phyloP scores from a whole-genome alignment of 495 filamentous ascomycete genomes.

The Darksidea phi region DNA sequence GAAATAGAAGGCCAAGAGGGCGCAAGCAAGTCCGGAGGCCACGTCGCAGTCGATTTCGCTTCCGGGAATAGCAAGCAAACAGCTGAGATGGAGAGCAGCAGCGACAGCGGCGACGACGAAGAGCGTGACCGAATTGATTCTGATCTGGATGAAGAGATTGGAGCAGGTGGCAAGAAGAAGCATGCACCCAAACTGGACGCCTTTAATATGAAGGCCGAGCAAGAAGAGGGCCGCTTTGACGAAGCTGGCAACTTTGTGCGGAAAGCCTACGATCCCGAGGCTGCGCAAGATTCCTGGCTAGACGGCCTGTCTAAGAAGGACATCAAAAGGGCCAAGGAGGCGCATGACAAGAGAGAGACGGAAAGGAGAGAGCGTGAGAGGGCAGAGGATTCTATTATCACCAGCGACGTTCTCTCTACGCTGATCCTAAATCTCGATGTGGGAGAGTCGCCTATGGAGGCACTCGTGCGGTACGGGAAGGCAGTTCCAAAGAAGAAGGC shows the following conservation, averaged over 20 bases:
- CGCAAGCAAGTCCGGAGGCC: conserved; percentile 68
- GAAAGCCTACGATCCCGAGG: conserved; percentile 85
- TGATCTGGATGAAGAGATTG: conserved; percentile 81
- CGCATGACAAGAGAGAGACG: conserved; percentile 80
- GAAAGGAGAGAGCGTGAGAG: conserved; percentile 67
- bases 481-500: conserved; percentile 62
- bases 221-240: conserved; percentile 92
- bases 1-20: conserved; percentile 82
- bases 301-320: conserved; percentile 91
- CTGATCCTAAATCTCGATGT: conserved; percentile 72
- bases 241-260: conserved; percentile 85
- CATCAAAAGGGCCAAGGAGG: conserved; percentile 81
- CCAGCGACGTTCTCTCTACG: conserved; percentile 67
- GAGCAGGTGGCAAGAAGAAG: conserved; percentile 84
- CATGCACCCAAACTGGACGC: conserved; percentile 95
- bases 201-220: conserved; percentile 88
- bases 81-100: conserved; percentile 46
- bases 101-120: conserved; percentile 70
- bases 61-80: conserved; percentile 27
- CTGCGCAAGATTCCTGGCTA: conserved; percentile 87
- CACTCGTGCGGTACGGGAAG: conserved; percentile 76
- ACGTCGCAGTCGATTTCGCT: conserved; percentile 59
- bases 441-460: conserved; percentile 87
- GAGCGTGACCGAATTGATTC: conserved; percentile 63
- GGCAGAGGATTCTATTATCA: conserved; percentile 70